Evolutionary conservation across 192 early-diverging fungal species (phyloP).

Genomic region (Coemansia sp.): DNA sequence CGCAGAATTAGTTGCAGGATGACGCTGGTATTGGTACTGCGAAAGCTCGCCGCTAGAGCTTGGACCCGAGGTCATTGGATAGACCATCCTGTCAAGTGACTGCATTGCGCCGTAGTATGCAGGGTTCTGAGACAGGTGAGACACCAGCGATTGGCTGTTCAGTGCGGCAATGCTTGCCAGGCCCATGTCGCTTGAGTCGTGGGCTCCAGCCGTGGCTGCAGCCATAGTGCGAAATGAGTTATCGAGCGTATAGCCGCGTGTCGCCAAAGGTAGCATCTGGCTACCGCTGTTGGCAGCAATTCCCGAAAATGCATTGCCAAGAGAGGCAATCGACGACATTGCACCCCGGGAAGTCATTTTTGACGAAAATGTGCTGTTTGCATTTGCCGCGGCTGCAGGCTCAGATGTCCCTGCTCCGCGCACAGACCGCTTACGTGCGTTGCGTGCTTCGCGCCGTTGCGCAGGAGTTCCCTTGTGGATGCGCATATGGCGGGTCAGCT

Average conservation of each 20-base stretch:
- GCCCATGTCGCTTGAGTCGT: constrained; percentile 13
- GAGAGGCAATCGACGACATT: constrained; percentile 4
- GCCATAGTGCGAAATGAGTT: constrained; percentile 16
- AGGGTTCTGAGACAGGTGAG: constrained; percentile 17
- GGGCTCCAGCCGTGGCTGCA: constrained; percentile 1
- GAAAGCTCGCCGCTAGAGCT: neutral
- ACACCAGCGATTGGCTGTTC: constrained; percentile 16
- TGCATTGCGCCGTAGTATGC: constrained; percentile 39
- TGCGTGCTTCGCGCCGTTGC: constrained; percentile 36
- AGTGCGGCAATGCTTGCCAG: constrained; percentile 26
- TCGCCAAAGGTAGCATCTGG: constrained; percentile 1
- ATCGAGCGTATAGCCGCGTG: constrained; percentile 11
- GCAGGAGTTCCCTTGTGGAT: constrained; percentile 45
- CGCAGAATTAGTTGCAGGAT: neutral
- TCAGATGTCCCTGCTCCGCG: constrained; percentile 10
- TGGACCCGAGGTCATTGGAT: constrained; percentile 6
- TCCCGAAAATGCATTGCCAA: constrained; percentile 8
- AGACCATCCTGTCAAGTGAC: constrained; percentile 31
- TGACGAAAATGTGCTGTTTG: neutral
- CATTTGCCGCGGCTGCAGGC: neutral
- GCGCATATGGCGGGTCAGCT: constrained; percentile 70
- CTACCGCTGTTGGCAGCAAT: neutral
- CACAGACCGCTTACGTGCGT: constrained; percentile 34
- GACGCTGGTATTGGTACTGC: constrained; percentile 1
- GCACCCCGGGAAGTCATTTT: neutral